These are phyloP conservation scores for Neltuma alba DNA, from an alignment of 306 rosid genomes.

Conservation along the genomic window DNA sequence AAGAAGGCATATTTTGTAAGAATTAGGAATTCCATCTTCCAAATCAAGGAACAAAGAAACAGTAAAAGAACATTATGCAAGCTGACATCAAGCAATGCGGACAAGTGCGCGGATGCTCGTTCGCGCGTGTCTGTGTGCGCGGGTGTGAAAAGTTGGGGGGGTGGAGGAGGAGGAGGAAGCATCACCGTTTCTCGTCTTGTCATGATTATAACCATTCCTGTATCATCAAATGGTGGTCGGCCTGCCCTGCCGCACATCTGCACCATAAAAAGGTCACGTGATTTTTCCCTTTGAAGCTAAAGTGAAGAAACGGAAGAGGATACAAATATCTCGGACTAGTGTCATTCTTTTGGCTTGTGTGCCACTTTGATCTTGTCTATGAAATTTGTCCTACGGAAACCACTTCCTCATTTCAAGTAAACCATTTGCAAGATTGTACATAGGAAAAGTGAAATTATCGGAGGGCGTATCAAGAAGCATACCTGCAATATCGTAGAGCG, in stretches of 20 bases:
- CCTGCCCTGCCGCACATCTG: constrained; percentile 99
- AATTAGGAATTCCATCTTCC: constrained; percentile 3
- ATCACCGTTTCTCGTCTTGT: constrained; percentile 95
- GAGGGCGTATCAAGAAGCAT: constrained; percentile 34
- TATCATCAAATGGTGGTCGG: constrained; percentile 97
- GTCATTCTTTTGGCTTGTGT: background rate
- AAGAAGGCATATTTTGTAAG: constrained; percentile 30
- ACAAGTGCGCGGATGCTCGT: background rate
- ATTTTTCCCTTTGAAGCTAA: constrained; percentile 1
- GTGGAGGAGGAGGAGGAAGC: constrained; percentile 13
- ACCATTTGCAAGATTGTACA: constrained; percentile 14
- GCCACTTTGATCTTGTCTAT: background rate
- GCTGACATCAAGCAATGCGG: constrained; percentile 8
- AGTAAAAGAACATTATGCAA: background rate
- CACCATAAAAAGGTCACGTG: constrained; percentile 17
- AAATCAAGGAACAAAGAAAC: constrained; percentile 24
- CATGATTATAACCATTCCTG: constrained; percentile 97
- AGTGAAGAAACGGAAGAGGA: constrained; percentile 15
- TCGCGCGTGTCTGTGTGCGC: background rate
- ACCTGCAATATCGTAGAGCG: constrained; percentile 94
- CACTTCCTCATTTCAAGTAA: constrained; percentile 21
- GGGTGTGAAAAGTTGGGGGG: constrained; percentile 11
- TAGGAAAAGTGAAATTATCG: constrained; percentile 13
- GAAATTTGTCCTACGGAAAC: background rate
- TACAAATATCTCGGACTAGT: constrained; percentile 5